phyloP scores from a whole-genome alignment of 2,329 filamentous ascomycete genomes.

The Alternaria viburni region DNA sequence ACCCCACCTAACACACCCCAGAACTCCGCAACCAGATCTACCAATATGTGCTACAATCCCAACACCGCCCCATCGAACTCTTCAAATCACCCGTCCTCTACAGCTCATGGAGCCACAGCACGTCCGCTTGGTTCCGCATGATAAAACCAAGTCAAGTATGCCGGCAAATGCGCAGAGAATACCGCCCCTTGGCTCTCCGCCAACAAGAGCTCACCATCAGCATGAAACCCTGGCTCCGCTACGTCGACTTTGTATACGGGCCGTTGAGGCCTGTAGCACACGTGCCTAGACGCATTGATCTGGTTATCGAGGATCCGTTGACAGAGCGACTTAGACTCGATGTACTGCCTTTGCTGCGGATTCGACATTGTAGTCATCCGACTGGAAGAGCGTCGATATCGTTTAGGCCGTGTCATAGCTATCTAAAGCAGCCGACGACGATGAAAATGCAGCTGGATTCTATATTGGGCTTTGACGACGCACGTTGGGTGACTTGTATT shows the following conservation, averaged over 20 bases:
- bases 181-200: background rate
- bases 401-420: background rate
- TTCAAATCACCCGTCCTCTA: background rate
- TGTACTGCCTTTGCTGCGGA: background rate
- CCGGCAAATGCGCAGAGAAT: background rate
- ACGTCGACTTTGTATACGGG: background rate
- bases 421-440: background rate
- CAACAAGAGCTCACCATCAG: background rate
- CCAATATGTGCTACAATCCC: background rate
- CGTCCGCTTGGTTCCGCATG: background rate
- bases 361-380: background rate
- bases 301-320: background rate
- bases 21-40: background rate
- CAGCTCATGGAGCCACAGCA: background rate
- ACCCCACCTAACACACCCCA: background rate
- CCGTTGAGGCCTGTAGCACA: fast-evolving
- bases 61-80: background rate
- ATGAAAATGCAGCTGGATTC: background rate
- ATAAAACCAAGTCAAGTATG: background rate
- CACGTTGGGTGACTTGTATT: background rate
- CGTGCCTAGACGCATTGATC: background rate
- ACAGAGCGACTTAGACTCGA: background rate
- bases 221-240: background rate
- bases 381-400: background rate
- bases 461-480: background rate